Conservation (phyloP, 306 rosid species). For the Trichosanthes cucumerina region DNA sequence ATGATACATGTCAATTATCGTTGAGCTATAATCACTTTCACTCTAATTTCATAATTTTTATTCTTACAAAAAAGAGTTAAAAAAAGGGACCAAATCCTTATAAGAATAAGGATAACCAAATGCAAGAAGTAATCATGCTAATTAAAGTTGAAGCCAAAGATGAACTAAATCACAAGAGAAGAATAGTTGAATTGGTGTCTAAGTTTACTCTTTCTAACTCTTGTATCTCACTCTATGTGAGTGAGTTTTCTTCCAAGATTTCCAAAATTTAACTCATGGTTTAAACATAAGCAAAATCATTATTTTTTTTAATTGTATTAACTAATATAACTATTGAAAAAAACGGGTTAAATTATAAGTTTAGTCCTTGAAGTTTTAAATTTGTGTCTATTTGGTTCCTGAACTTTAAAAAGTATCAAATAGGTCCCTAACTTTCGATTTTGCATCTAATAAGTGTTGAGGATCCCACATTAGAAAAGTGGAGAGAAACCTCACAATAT, state of each 20-base stretch:
- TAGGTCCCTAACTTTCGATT: too few relatives aligned
- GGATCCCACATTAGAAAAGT: too few relatives aligned
- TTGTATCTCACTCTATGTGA: conserved; percentile 2
- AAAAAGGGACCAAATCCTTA: background rate
- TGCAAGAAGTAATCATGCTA: background rate
- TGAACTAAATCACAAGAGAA: conserved; percentile 10
- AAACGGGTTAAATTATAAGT: too few relatives aligned
- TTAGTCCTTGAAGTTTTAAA: too few relatives aligned
- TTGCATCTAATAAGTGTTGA: too few relatives aligned
- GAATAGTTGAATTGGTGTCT: background rate
- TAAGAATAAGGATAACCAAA: background rate
- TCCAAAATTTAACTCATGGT: background rate
- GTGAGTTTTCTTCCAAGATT: background rate
- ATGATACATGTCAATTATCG: too few relatives aligned
- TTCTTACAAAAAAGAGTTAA: background rate
- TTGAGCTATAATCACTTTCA: too few relatives aligned
- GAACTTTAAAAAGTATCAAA: too few relatives aligned
- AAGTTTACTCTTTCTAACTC: conserved; percentile 8
- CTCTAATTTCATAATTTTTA: background rate
- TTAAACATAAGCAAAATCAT: background rate
- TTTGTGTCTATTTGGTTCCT: too few relatives aligned
- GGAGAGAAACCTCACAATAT: too few relatives aligned
- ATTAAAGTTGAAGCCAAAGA: background rate
- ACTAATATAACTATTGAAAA: background rate
- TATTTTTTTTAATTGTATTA: background rate